A percentile compares a stretch with the other conserved stretches of the same genome.
These are phyloP conservation scores for Dentipellis sp. DNA, from an alignment of 768 basidiomycete species.

Conservation along the genomic window DNA sequence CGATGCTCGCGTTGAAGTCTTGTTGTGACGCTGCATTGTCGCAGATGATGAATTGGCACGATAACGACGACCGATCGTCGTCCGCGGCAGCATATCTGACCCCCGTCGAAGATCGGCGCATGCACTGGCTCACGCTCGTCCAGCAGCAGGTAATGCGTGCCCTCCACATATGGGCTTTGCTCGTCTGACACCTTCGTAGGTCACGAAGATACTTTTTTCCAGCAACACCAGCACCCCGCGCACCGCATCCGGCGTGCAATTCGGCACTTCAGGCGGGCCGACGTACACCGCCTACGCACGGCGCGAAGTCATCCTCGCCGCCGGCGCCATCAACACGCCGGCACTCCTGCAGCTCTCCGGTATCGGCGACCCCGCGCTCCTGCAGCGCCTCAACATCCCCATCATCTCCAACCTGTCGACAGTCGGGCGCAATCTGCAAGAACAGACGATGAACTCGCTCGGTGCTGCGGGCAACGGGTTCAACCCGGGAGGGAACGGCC, in stretches of 20 bases:
- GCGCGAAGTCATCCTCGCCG: background rate
- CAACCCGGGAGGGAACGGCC: background rate
- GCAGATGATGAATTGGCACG: conserved; percentile 21
- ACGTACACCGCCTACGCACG: conserved; percentile 9
- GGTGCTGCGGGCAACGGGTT: conserved; percentile 24
- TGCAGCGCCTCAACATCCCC: conserved; percentile 19
- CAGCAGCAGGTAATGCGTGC: conserved; percentile 32
- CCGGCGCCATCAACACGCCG: background rate
- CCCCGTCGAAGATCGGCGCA: conserved; percentile 37
- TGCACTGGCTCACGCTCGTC: conserved; percentile 40
- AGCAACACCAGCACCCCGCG: background rate
- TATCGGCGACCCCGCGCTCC: conserved; percentile 22
- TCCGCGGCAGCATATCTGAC: conserved; percentile 46
- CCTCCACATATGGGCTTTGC: conserved; percentile 16
- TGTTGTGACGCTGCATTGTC: background rate
- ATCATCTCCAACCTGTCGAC: conserved; percentile 24
- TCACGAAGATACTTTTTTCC: background rate
- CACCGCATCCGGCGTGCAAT: background rate
- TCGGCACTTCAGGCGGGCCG: conserved; percentile 11
- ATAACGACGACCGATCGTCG: conserved; percentile 43
- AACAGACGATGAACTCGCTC: conserved; percentile 30
- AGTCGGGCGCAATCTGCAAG: conserved; percentile 30
- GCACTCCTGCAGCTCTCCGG: conserved; percentile 22
- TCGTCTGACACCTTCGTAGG: too few relatives aligned
- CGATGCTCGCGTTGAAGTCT: too few relatives aligned